Evolutionary conservation across 345 rosid genomes (phyloP), one percentile per base, ranked within the genome.

Genomic region (Angophora floribunda): DNA sequence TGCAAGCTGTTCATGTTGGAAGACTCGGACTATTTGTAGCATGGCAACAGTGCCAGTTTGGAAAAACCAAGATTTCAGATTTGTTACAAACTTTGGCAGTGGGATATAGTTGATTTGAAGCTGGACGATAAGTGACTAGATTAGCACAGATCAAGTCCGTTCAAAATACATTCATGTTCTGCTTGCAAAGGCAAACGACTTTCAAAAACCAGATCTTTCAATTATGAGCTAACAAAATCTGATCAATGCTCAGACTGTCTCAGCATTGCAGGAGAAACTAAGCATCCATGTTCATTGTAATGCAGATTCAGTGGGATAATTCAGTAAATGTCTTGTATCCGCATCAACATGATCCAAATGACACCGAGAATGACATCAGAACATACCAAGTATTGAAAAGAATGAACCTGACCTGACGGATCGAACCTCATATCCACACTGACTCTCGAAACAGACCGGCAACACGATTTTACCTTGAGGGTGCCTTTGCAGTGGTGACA

Each of bases 401-500:
- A 41, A 75, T 41, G 80, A 32, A 70, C 4, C 24, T 19, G 24
- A 16, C 28, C 49, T 4, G 49, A 75, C 13, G 11, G 49, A 41
- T 41, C 8, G 28, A 45, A 75, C 7, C 49, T 19, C 84, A 7
- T 3, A 75, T 41, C 49, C 12, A 1, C 28, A 75, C 26, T 36
- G 14, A 86, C 44, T 32, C 67, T 16, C 17, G 9, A 86, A 53
- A 86, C 53, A 36, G 70, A 13, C 28, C 52, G 41, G 2, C 4
- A 52, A 28, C 86, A 2, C 19, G 67, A 86, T 41, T 14, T 45
- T 88, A 95, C 99, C 98, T 96, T 96, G 92, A 97, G 98, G 87
- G 97, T 96, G 91, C 99, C 99, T 92, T 95, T 96, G 95, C 99
- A 97, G 94, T 97, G 99, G 91, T 96, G 98, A 94, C 99, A 97